phyloP scores from a whole-genome alignment of 169 alveolate species.

The Plasmodium knowlesi region DNA sequence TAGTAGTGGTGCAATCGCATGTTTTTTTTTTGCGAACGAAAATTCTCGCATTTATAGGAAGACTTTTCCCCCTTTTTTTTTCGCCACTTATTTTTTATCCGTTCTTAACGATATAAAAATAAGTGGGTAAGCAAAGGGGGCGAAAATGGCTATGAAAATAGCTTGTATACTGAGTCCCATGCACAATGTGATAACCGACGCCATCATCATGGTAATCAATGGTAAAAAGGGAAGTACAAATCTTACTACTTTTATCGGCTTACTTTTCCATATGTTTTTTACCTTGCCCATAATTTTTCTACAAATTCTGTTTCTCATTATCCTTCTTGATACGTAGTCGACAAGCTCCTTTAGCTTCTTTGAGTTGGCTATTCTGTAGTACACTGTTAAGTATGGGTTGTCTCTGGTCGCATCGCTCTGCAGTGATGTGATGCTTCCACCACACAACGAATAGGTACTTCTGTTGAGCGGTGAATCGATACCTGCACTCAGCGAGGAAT shows the following conservation, averaged over 20 bases:
- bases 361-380: not conserved
- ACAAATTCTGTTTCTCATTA: not conserved
- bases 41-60: not conserved
- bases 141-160: constrained; percentile 7
- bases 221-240: constrained; percentile 3
- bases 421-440: not conserved
- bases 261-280: not conserved
- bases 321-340: not conserved
- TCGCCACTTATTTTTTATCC: not conserved
- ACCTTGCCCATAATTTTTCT: not conserved
- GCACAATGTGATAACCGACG: not conserved
- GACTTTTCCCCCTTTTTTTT: not conserved
- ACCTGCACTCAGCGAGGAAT: not conserved
- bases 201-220: not conserved
- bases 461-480: not conserved
- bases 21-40: not conserved
- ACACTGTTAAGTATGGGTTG: not conserved
- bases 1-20: not conserved
- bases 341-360: not conserved
- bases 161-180: not conserved
- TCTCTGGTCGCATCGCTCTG: not conserved
- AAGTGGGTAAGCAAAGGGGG: constrained; percentile 13
- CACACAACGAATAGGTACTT: not conserved
- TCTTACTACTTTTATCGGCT: not conserved
- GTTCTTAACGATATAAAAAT: constrained; percentile 14